Evolutionary conservation across 108 stramenopile genomes (phyloP), one percentile per base, ranked within the genome.

Genomic region (Stephanodiscus minutulus): DNA sequence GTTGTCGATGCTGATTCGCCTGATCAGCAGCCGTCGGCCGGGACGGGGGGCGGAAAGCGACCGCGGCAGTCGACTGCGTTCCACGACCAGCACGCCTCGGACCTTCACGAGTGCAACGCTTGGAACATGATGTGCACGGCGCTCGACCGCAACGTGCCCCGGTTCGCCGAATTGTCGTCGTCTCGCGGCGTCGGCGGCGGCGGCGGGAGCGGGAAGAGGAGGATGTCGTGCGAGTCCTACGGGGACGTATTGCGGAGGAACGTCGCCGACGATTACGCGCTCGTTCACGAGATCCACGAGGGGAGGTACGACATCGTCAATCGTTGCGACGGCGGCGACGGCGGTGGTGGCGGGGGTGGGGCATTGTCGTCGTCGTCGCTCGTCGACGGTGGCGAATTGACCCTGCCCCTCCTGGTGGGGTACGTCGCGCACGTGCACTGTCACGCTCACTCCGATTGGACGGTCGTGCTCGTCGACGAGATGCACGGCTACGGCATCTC

Each of bases 401-500:
- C 37, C 12, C 6, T 79, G 0, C 78, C 78, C 5, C 29, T 75
- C 7, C 58, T 79, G 24, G 50, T 64, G 2, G 78, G 73, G 5
- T 75, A 75, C 47, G 78, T 79, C 12, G 58, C 78, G 0, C 44
- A 48, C 35, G 73, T 79, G 8, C 56, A 74, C 47, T 79, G 78
- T 46, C 73, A 79, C 64, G 73, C 67, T 10, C 78, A 79, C 62
- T 59, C 48, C 20, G 78, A 79, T 70, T 79, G 78, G 78, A 79
- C 73, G 21, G 73, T 62, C 0, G 37, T 75, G 22, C 29, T 79
- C 24, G 69, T 79, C 18, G 78, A 79, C 57, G 78, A 79, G 53
- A 57, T 64, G 56, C 43, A 70, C 18, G 36, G 71, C 44, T 20
- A n/a, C n/a, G n/a, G n/a, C n/a, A n/a, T n/a, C n/a, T n/a, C 61